Percentiles rank a stretch among this genome's conserved stretches.
These are phyloP conservation scores for Stagonosporopsis chrysanthemi DNA, from an alignment of 2,329 filamentous ascomycete species.

Conservation along the genomic window DNA sequence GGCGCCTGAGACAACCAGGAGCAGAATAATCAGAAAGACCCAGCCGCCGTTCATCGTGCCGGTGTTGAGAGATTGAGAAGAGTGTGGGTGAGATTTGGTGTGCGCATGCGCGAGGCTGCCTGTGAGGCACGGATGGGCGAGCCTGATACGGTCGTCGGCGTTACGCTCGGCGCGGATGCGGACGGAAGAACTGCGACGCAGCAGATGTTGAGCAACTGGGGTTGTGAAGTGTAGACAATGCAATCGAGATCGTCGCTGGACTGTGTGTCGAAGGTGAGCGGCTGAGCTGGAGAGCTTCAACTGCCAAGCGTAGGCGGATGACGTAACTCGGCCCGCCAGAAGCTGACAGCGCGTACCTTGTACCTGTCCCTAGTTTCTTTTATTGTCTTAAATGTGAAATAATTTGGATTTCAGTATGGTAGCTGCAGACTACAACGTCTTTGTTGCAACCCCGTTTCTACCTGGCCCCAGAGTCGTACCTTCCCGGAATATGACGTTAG, in stretches of 20 bases:
- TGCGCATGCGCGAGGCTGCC: slow-evolving; percentile 24
- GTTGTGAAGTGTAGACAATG: background rate
- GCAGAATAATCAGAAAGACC: slow-evolving; percentile 75
- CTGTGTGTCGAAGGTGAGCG: slow-evolving; percentile 23
- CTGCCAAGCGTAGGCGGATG: slow-evolving; percentile 31
- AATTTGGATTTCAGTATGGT: background rate
- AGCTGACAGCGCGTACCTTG: slow-evolving; percentile 8
- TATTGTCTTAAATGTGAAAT: background rate
- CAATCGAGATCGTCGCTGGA: slow-evolving; percentile 15
- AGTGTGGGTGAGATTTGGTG: slow-evolving; percentile 16
- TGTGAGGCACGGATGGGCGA: slow-evolving; percentile 13
- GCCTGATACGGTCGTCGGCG: slow-evolving; percentile 12
- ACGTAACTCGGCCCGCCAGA: slow-evolving; percentile 30
- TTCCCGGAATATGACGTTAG: slow-evolving; percentile 18
- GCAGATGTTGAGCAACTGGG: background rate
- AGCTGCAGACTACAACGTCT: background rate
- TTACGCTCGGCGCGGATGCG: slow-evolving; percentile 17
- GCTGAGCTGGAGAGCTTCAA: slow-evolving; percentile 29
- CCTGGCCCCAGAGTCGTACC: slow-evolving; percentile 4
- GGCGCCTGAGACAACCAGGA: slow-evolving; percentile 68
- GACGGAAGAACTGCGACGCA: slow-evolving; percentile 11
- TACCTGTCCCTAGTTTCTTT: background rate
- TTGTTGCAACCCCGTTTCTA: slow-evolving; percentile 1
- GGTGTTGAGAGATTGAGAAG: slow-evolving; percentile 26
- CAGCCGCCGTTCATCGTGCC: slow-evolving; percentile 51